Evolutionary conservation across 352 stramenopile species (phyloP).

Genomic region (Thalassiosira sp.): DNA sequence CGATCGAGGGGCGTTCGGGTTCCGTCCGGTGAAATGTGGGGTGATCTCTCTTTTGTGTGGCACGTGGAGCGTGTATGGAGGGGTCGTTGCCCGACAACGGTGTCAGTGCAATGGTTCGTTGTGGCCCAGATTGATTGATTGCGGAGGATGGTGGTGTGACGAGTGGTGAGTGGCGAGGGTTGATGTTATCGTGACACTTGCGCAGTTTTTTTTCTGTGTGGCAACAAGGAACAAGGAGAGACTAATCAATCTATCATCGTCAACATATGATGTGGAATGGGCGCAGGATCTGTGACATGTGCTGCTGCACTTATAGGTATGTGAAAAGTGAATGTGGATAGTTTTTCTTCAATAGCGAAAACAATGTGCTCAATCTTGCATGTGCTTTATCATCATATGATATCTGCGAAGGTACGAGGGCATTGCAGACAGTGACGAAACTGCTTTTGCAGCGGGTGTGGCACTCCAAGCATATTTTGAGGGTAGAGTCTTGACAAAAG

Average conservation of each 20-base stretch:
- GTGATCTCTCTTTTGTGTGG: slow-evolving; percentile 35
- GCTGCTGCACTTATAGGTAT: slow-evolving; percentile 45
- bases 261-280: no score
- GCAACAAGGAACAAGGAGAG: background rate
- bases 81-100: slow-evolving; percentile 45
- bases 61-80: slow-evolving; percentile 52
- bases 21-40: slow-evolving; percentile 34
- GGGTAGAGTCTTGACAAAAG: slow-evolving; percentile 36
- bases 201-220: background rate
- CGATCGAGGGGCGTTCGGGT: slow-evolving; percentile 64
- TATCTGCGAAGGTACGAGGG: slow-evolving; percentile 48
- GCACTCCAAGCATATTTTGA: slow-evolving; percentile 66
- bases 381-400: no score
- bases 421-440: slow-evolving; percentile 54
- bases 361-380: background rate
- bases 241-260: no score
- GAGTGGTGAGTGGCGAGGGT: slow-evolving; percentile 44
- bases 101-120: slow-evolving; percentile 65
- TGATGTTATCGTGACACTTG: background rate
- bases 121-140: slow-evolving; percentile 57
- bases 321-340: background rate
- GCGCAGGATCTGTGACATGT: slow-evolving; percentile 40
- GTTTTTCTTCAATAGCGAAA: background rate
- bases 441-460: slow-evolving; percentile 44
- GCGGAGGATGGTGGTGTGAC: slow-evolving; percentile 62